These are phyloP conservation scores for Pythium dissimile DNA, from an alignment of 352 stramenopile genomes.

Conservation along the genomic window DNA sequence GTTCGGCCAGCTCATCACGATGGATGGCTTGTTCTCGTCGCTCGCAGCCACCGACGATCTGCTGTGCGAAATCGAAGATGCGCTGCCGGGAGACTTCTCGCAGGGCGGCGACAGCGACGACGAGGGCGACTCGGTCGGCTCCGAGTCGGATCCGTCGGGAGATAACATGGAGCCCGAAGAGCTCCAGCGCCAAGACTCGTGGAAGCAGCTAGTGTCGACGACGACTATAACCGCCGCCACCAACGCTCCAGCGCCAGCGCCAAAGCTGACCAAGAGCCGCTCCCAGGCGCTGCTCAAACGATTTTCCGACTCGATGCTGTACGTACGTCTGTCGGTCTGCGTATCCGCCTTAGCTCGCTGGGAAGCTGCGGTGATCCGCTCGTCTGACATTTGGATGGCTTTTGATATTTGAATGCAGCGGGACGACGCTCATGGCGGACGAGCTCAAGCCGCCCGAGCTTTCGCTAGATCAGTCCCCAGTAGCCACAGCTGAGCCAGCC, in stretches of 20 bases:
- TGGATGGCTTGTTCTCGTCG: slow-evolving; percentile 32
- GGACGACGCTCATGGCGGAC: not conserved
- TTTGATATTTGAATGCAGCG: not conserved
- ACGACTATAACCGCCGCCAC: not conserved
- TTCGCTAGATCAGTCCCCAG: not conserved
- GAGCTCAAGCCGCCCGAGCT: not conserved
- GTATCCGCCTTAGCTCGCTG: too few relatives aligned
- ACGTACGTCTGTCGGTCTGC: not conserved
- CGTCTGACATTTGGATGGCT: too few relatives aligned
- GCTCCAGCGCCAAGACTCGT: slow-evolving; percentile 28
- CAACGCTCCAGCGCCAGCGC: not conserved
- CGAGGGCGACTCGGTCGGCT: slow-evolving; percentile 51
- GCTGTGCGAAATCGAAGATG: slow-evolving; percentile 64
- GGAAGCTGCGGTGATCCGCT: too few relatives aligned
- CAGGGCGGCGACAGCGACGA: slow-evolving; percentile 25
- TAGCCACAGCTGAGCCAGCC: not conserved
- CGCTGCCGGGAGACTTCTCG: slow-evolving; percentile 43
- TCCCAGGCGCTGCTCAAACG: slow-evolving; percentile 21
- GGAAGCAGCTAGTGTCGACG: slow-evolving; percentile 4
- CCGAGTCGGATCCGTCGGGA: slow-evolving; percentile 68
- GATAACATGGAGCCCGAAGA: slow-evolving; percentile 68
- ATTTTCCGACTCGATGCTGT: slow-evolving; percentile 30
- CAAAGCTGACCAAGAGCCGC: slow-evolving; percentile 12
- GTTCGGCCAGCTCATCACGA: slow-evolving; percentile 1
- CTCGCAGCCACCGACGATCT: slow-evolving; percentile 42